phyloP scores from a whole-genome alignment of 2,329 filamentous ascomycete genomes.

The Aspergillus neoniger region DNA sequence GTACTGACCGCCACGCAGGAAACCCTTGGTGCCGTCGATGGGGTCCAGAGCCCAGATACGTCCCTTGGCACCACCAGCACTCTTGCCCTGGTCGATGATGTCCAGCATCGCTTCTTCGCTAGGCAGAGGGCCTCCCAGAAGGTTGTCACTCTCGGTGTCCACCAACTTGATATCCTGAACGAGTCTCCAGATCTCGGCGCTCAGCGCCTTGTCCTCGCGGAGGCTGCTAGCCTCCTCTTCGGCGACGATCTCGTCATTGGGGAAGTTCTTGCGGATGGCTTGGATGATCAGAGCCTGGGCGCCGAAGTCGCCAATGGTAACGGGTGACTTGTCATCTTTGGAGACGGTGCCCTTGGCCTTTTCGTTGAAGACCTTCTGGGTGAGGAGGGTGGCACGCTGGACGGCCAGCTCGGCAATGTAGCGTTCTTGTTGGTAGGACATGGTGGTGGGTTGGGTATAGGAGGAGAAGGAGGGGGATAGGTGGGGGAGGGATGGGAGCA shows the following conservation, averaged over 20 bases:
- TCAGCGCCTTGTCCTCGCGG: slow-evolving; percentile 68
- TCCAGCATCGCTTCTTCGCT: slow-evolving; percentile 63
- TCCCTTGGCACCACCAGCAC: slow-evolving; percentile 42
- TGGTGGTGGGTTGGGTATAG: slow-evolving; percentile 31
- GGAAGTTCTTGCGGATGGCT: slow-evolving; percentile 87
- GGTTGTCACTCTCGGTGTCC: slow-evolving; percentile 64
- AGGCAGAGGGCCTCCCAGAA: slow-evolving; percentile 69
- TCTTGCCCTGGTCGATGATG: slow-evolving; percentile 58
- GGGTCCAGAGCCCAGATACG: slow-evolving; percentile 96
- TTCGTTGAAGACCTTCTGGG: slow-evolving; percentile 77
- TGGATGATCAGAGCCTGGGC: slow-evolving; percentile 95
- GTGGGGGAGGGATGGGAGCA: slow-evolving; percentile 41
- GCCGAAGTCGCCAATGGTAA: slow-evolving; percentile 97
- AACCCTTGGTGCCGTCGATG: slow-evolving; percentile 97
- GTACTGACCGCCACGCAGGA: slow-evolving; percentile 93
- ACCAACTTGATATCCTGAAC: slow-evolving; percentile 72
- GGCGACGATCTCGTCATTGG: slow-evolving; percentile 84
- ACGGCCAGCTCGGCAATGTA: slow-evolving; percentile 84
- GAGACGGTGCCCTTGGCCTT: slow-evolving; percentile 92
- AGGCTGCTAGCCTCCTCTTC: slow-evolving; percentile 90
- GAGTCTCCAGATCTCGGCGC: slow-evolving; percentile 79
- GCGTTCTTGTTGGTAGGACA: slow-evolving; percentile 73
- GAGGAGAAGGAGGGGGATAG: slow-evolving; percentile 23
- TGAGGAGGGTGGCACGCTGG: slow-evolving; percentile 75
- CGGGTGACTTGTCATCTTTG: slow-evolving; percentile 94